A percentile compares a stretch with the other conserved stretches of the same genome.
Conservation (phyloP, 768 basidiomycete genomes). For the Tricholoma sp. region DNA sequence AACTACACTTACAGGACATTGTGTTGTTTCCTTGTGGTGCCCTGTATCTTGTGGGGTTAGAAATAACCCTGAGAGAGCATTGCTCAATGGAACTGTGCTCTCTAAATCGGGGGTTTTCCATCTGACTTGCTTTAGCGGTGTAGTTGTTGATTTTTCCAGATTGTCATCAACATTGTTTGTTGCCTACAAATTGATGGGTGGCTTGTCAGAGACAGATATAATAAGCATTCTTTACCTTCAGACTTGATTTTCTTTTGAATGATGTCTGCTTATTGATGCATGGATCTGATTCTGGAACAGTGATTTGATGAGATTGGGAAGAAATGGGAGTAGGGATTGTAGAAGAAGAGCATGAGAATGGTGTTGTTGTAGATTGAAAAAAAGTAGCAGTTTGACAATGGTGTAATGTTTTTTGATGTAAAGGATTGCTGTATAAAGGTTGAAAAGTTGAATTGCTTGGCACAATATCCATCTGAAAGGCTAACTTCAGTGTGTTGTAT, state of each 20-base stretch:
- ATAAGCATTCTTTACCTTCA: not conserved
- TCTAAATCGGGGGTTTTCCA: not conserved
- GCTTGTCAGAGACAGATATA: not conserved
- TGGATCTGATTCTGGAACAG: not conserved
- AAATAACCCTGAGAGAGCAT: not conserved
- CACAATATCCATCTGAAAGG: not conserved
- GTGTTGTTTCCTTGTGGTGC: not conserved
- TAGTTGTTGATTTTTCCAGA: not conserved
- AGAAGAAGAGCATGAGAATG: not conserved
- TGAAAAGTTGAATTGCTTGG: not conserved
- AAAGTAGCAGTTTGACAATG: not conserved
- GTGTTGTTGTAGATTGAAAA: not conserved
- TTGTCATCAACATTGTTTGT: not conserved
- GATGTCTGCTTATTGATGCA: not conserved
- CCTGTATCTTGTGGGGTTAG: not conserved
- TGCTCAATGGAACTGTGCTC: not conserved
- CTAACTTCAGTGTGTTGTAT: not conserved
- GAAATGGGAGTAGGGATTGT: not conserved
- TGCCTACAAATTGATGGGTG: not conserved
- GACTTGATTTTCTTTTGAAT: not conserved
- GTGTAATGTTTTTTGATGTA: not conserved
- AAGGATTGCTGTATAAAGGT: constrained; percentile 3
- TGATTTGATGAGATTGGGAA: not conserved
- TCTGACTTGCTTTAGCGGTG: not conserved
- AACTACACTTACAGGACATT: not conserved